phyloP scores from a whole-genome alignment of 768 basidiomycete species.

The Russula dissimulans region DNA sequence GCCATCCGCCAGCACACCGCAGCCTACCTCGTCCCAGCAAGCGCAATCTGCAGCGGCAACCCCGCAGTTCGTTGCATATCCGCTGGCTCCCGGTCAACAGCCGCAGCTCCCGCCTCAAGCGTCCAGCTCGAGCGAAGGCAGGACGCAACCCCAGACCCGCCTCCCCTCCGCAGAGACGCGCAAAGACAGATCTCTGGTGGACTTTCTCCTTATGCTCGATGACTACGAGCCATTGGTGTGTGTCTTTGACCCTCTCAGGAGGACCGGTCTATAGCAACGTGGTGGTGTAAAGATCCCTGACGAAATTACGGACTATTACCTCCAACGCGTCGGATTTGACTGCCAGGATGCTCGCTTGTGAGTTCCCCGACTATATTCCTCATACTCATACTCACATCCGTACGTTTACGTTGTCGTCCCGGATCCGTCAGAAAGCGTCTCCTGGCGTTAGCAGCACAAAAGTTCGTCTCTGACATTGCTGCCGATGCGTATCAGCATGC shows the following conservation, averaged over 20 bases:
- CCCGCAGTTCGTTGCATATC: constrained; percentile 18
- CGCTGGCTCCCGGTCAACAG: constrained; percentile 18
- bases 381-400: background rate
- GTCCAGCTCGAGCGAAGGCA: constrained; percentile 7
- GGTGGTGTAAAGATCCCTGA: constrained; percentile 68
- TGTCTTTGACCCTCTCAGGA: constrained; percentile 5
- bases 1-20: constrained; percentile 15
- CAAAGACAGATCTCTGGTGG: constrained; percentile 84
- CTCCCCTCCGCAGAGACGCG: constrained; percentile 73
- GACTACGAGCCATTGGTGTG: constrained; percentile 91
- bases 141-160: constrained; percentile 40
- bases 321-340: constrained; percentile 93
- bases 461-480: constrained; percentile 95
- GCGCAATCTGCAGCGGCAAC: constrained; percentile 16
- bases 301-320: constrained; percentile 95
- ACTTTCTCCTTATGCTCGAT: constrained; percentile 93
- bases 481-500: constrained; percentile 97
- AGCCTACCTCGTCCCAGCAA: constrained; percentile 13
- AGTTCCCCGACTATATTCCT: constrained; percentile 23
- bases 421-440: constrained; percentile 67
- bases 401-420: constrained; percentile 3
- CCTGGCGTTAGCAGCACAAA: constrained; percentile 91
- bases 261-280: background rate
- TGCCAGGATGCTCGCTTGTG: constrained; percentile 90
- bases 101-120: constrained; percentile 19